These are phyloP conservation scores for Amyloporia xantha DNA, from an alignment of 768 basidiomycete genomes.

Conservation along the genomic window DNA sequence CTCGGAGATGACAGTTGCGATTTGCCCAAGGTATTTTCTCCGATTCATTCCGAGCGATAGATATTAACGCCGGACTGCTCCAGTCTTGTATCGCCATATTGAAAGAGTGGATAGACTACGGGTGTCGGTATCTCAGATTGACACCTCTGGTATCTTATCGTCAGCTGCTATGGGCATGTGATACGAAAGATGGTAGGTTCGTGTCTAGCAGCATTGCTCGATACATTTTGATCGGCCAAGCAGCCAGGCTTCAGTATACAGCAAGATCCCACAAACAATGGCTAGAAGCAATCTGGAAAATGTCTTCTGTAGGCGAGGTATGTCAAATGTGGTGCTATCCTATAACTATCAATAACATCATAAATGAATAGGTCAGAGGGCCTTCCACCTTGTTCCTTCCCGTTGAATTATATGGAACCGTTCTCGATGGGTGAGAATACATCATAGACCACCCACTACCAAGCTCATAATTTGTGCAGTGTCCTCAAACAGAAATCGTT, in stretches of 20 bases:
- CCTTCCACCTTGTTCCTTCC: slow-evolving; percentile 16
- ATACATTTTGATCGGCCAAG: neutral
- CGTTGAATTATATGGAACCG: slow-evolving; percentile 10
- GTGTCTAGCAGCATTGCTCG: neutral
- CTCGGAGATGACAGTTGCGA: neutral
- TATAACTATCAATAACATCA: too few relatives aligned
- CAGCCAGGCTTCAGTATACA: neutral
- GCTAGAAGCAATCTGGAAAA: slow-evolving; percentile 45
- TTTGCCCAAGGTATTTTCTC: neutral
- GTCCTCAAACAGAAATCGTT: slow-evolving; percentile 3
- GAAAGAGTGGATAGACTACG: neutral
- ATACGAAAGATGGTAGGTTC: slow-evolving; percentile 35
- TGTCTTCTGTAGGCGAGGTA: slow-evolving; percentile 3
- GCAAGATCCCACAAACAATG: slow-evolving; percentile 30
- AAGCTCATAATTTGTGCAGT: slow-evolving; percentile 3
- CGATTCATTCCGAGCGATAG: too few relatives aligned
- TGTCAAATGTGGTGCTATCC: too few relatives aligned
- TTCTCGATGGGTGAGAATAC: slow-evolving; percentile 15
- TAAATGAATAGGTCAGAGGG: slow-evolving; percentile 13
- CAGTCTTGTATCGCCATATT: neutral
- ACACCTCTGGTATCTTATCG: slow-evolving; percentile 45
- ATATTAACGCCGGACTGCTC: too few relatives aligned
- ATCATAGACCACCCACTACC: slow-evolving; percentile 1
- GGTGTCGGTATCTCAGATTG: slow-evolving; percentile 17
- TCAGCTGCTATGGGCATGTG: slow-evolving; percentile 48